Percentiles rank a stretch among this genome's conserved stretches.
Evolutionary conservation across 257 asterid genomes (phyloP).

Genomic region (Fraxinus pennsylvanica): DNA sequence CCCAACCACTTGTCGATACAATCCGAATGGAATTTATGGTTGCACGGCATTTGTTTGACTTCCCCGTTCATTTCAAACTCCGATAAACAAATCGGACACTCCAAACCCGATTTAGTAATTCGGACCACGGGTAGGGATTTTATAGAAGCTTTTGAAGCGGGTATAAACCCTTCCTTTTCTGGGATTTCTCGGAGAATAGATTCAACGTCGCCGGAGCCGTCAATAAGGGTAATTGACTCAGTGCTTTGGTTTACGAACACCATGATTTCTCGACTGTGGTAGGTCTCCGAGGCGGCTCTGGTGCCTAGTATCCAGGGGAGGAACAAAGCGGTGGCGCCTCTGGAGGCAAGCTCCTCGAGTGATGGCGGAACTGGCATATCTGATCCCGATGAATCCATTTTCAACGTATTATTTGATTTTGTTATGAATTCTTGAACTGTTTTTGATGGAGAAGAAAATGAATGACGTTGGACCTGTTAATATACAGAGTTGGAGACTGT

Average conservation of each 20-base stretch:
- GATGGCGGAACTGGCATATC: conserved; percentile 20
- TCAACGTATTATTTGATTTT: background rate
- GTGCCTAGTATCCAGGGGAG: conserved; percentile 28
- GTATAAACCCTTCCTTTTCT: conserved; percentile 37
- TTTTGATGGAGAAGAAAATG: background rate
- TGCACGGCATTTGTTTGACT: conserved; percentile 50
- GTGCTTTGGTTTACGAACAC: conserved; percentile 45
- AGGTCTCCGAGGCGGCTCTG: conserved; percentile 16
- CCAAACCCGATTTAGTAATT: conserved; percentile 39
- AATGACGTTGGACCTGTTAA: background rate
- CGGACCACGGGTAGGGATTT: conserved; percentile 44
- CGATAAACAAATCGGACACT: conserved; percentile 61
- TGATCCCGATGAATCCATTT: conserved; percentile 1
- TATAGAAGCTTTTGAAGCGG: conserved; percentile 63
- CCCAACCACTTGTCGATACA: conserved; percentile 52
- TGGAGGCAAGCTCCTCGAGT: conserved; percentile 28
- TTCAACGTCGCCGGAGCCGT: conserved; percentile 41
- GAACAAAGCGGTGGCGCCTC: conserved; percentile 21
- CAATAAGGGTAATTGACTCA: conserved; percentile 44
- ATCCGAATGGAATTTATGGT: conserved; percentile 39
- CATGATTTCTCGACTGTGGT: conserved; percentile 39
- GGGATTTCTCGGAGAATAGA: conserved; percentile 29
- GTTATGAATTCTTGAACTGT: background rate
- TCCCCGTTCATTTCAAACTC: conserved; percentile 39
- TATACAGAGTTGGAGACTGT: background rate